phyloP scores from a whole-genome alignment of 345 rosid species.

The Hirschfeldia incana region DNA sequence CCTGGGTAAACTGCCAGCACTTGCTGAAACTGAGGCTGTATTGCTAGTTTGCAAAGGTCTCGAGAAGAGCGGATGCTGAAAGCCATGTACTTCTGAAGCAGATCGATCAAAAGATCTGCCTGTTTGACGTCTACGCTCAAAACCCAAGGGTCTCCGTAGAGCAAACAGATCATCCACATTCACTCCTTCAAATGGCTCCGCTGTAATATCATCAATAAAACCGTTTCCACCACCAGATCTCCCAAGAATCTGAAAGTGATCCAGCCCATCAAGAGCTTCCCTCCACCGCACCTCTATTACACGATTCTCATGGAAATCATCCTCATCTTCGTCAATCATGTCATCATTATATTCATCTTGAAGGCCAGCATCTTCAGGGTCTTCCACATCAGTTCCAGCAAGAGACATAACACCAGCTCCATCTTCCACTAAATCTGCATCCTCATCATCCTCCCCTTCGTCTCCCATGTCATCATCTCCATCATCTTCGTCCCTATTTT shows the following conservation, averaged over 20 bases:
- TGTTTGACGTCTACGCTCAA: conserved; percentile 79
- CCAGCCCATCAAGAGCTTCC: conserved; percentile 93
- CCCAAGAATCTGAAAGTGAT: conserved; percentile 88
- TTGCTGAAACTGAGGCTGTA: conserved; percentile 62
- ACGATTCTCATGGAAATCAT: conserved; percentile 85
- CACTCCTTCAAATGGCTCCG: conserved; percentile 96
- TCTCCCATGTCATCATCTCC: conserved; percentile 96
- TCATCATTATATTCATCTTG: conserved; percentile 94
- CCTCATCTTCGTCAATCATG: conserved; percentile 95
- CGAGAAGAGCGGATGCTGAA: conserved; percentile 88
- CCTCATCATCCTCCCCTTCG: conserved; percentile 95
- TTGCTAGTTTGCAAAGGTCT: conserved; percentile 81
- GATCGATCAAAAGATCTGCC: conserved; percentile 78
- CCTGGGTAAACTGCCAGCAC: conserved; percentile 46
- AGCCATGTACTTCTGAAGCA: conserved; percentile 75
- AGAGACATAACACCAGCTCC: conserved; percentile 88
- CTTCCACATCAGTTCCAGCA: conserved; percentile 94
- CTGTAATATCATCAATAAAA: conserved; percentile 86
- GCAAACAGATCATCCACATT: conserved; percentile 95
- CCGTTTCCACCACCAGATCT: conserved; percentile 73
- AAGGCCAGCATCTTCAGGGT: conserved; percentile 86
- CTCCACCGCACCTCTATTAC: conserved; percentile 96
- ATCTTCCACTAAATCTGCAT: conserved; percentile 89
- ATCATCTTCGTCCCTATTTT: conserved; percentile 86
- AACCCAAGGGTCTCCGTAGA: conserved; percentile 84